A percentile compares a stretch with the other conserved stretches of the same genome.
phyloP scores from a whole-genome alignment of 305 asterid species.

The Petunia hybrid region DNA sequence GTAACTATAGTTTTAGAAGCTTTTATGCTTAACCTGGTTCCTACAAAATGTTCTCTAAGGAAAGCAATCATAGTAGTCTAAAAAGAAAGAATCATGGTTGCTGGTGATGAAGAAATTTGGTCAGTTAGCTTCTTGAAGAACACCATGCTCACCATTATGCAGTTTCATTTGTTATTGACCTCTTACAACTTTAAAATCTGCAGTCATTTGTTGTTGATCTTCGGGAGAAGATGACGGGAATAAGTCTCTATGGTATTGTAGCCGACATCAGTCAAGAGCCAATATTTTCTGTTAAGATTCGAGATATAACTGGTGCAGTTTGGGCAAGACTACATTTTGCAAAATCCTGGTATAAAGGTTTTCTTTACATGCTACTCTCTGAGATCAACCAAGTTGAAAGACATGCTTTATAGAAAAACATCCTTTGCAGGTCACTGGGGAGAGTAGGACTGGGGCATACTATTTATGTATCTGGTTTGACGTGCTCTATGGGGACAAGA shows the following conservation, averaged over 20 bases:
- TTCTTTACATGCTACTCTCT: constrained; percentile 24
- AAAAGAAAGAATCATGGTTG: not conserved
- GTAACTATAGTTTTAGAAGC: constrained; percentile 18
- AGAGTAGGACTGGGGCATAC: constrained; percentile 79
- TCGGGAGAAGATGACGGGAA: constrained; percentile 90
- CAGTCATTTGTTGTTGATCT: constrained; percentile 87
- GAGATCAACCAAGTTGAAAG: constrained; percentile 1
- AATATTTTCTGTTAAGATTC: constrained; percentile 64
- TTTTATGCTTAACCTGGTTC: constrained; percentile 11
- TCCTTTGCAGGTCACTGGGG: constrained; percentile 77
- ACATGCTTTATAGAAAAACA: constrained; percentile 27
- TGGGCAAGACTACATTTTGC: constrained; percentile 80
- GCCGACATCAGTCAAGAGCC: constrained; percentile 55
- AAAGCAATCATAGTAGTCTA: not conserved
- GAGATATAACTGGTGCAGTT: constrained; percentile 80
- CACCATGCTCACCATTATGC: constrained; percentile 10
- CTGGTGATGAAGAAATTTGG: constrained; percentile 21
- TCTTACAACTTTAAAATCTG: constrained; percentile 63
- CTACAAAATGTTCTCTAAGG: not conserved
- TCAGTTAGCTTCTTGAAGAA: not conserved
- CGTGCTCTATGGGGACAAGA: constrained; percentile 58
- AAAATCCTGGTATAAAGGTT: constrained; percentile 65
- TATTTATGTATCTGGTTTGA: constrained; percentile 77
- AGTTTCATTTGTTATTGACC: constrained; percentile 42
- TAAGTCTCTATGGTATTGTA: constrained; percentile 82